Conservation (phyloP, 1,284 basidiomycete genomes). For the Ustilago bromivora region DNA sequence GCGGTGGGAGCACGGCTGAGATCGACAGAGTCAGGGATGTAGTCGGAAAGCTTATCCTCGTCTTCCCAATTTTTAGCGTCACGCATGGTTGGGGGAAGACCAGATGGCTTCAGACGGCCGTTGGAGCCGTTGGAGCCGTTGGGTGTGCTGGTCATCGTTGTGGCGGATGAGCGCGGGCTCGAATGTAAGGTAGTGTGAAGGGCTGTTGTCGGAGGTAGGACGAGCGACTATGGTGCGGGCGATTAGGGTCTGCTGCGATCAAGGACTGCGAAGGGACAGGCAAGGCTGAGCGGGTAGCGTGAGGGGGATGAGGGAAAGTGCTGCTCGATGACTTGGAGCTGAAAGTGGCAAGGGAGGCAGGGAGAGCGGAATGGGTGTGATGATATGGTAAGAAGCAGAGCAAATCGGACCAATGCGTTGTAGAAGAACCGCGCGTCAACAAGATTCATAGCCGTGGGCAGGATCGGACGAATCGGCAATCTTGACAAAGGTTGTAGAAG, state of each 20-base stretch:
- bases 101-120: constrained; percentile 45
- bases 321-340: not conserved
- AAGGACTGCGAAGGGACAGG: not conserved
- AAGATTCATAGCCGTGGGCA: not conserved
- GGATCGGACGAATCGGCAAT: not conserved
- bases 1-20: constrained; percentile 54
- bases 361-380: not conserved
- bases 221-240: not conserved
- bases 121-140: constrained; percentile 27
- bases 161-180: not conserved
- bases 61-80: constrained; percentile 55
- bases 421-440: not conserved
- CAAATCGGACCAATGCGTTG: not conserved
- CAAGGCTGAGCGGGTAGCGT: not conserved
- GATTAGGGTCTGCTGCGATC: not conserved
- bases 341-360: not conserved
- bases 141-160: constrained; percentile 28
- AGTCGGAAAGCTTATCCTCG: constrained; percentile 64
- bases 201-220: not conserved
- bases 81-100: constrained; percentile 38
- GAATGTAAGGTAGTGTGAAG: not conserved
- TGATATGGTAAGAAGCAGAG: not conserved
- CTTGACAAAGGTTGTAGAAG: not conserved
- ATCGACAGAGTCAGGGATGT: constrained; percentile 56
- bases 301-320: not conserved